Conservation (phyloP, 306 rosid species). For the Citrullus colocynthis region DNA sequence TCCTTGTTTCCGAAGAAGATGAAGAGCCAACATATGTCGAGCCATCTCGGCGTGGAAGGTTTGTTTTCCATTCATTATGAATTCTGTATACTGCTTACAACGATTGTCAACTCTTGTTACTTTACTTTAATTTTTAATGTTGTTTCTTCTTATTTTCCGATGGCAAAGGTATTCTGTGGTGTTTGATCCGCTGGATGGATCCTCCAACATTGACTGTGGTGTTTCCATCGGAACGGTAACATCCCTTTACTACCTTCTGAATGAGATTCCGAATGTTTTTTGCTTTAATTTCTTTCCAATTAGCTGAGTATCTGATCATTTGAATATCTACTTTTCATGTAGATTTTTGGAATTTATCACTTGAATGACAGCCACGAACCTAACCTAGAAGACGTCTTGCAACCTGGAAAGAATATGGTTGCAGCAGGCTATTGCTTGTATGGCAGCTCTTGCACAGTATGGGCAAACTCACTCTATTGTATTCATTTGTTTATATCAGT, state of each 20-base stretch:
- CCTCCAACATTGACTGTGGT: conserved; percentile 83
- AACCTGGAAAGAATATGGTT: conserved; percentile 81
- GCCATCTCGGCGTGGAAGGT: conserved; percentile 47
- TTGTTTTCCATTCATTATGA: neutral
- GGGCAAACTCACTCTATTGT: neutral
- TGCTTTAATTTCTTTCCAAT: neutral
- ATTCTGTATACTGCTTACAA: neutral
- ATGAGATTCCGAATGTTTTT: neutral
- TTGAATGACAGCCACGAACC: conserved; percentile 52
- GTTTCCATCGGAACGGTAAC: conserved; percentile 93
- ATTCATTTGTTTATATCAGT: conserved; percentile 10
- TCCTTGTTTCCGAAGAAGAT: conserved; percentile 96
- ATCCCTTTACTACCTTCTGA: neutral
- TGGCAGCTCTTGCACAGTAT: conserved; percentile 99
- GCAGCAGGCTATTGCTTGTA: conserved; percentile 99
- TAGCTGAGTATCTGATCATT: neutral
- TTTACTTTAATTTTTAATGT: neutral
- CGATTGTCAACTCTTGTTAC: neutral
- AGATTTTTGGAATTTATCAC: conserved; percentile 88
- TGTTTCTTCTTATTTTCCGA: neutral
- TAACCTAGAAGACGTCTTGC: conserved; percentile 58
- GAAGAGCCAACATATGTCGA: conserved; percentile 80
- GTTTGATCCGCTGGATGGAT: conserved; percentile 72
- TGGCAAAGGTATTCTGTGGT: conserved; percentile 67
- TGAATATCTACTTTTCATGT: conserved; percentile 1